These are phyloP conservation scores for Tympanopsis confertula DNA, from an alignment of 2,329 filamentous ascomycete species.

Conservation along the genomic window DNA sequence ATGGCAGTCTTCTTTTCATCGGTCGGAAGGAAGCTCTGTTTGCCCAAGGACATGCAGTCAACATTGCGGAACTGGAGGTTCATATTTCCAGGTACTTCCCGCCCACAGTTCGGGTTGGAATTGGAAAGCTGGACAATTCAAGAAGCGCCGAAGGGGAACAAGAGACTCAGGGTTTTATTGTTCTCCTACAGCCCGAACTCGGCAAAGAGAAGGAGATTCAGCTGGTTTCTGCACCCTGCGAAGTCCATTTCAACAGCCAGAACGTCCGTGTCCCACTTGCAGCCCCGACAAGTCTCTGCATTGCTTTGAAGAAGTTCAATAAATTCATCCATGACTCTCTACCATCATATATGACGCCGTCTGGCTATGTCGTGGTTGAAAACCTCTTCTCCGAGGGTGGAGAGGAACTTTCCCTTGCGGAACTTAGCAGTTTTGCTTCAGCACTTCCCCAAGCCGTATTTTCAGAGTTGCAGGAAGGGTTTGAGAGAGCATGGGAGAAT, in stretches of 20 bases:
- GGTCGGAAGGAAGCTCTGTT: constrained; percentile 14
- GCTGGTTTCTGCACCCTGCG: no score
- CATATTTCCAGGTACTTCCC: constrained; percentile 22
- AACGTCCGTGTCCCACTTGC: no score
- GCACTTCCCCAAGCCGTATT: constrained; percentile 9
- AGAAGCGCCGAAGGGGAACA: constrained; percentile 2
- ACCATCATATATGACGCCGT: constrained; percentile 34
- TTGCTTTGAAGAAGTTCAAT: constrained; percentile 24
- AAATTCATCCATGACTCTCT: constrained; percentile 26
- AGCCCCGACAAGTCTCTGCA: constrained; percentile 16
- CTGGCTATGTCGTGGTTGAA: constrained; percentile 26
- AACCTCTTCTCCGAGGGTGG: constrained; percentile 15
- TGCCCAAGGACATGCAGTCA: constrained; percentile 22
- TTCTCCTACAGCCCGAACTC: no score
- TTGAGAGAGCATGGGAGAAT: constrained; percentile 19
- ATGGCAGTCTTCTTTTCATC: constrained; percentile 13
- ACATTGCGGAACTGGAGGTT: constrained; percentile 24
- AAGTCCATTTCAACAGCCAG: no score
- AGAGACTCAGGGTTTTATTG: no score
- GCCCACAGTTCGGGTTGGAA: constrained; percentile 10
- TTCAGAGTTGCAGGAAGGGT: constrained; percentile 9
- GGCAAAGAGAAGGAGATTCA: no score
- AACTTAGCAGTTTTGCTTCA: constrained; percentile 16
- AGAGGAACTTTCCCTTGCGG: constrained; percentile 16
- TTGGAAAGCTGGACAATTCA: constrained; percentile 11